A percentile compares a stretch with the other conserved stretches of the same genome.
Conservation (phyloP, 2,329 filamentous ascomycete species). For the Claviceps africana region DNA sequence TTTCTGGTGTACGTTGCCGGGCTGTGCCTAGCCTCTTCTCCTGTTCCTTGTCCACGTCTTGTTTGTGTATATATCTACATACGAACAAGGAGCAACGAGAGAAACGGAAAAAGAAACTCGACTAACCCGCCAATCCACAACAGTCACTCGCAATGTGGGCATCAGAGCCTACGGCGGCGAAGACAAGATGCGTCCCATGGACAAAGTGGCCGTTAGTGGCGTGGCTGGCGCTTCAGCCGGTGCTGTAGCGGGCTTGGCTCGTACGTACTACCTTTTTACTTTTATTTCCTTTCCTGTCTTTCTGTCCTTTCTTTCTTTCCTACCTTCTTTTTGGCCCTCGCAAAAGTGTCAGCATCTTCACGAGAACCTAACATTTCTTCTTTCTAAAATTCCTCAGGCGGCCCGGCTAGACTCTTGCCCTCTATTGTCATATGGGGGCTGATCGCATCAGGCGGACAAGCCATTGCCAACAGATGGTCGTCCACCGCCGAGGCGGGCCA, state of each 20-base stretch:
- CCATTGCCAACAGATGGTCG: conserved; percentile 20
- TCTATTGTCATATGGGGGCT: conserved; percentile 34
- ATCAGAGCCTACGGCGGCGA: conserved; percentile 35
- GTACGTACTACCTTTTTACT: conserved; percentile 24
- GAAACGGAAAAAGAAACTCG: too few species aligned
- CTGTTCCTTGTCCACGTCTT: background rate
- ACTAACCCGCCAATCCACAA: background rate
- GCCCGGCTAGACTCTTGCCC: conserved; percentile 37
- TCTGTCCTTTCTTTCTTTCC: background rate
- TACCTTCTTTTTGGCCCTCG: background rate
- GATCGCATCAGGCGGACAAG: conserved; percentile 26
- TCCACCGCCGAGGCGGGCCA: conserved; percentile 13
- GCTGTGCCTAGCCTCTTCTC: background rate
- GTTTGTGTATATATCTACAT: too few species aligned
- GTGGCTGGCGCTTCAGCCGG: conserved; percentile 58
- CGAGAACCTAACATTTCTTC: too few species aligned
- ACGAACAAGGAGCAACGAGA: too few species aligned
- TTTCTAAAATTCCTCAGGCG: too few species aligned
- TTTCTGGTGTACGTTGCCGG: conserved; percentile 51
- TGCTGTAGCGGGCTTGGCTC: conserved; percentile 40
- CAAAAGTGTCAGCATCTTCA: background rate
- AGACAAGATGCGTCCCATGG: conserved; percentile 36
- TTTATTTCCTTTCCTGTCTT: background rate
- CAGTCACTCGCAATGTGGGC: conserved; percentile 35
- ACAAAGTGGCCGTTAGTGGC: conserved; percentile 54